Conservation (phyloP, 164 flowering plant species). For the Aristolochia contorta region DNA sequence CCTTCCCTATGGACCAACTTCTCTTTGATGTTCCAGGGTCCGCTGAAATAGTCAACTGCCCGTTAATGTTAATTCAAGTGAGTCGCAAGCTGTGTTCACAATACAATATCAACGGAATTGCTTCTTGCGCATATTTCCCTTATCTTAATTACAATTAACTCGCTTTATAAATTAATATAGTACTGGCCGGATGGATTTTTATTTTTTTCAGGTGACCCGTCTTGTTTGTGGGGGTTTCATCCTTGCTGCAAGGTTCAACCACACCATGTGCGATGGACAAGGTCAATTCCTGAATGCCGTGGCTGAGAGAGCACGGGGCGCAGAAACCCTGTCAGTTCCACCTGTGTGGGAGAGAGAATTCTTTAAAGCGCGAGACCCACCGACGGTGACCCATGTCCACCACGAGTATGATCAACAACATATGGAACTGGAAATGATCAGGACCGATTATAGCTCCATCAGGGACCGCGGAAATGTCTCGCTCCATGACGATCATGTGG, state of each 20-base stretch:
- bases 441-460: too few species aligned
- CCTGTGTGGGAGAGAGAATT: constrained; percentile 24
- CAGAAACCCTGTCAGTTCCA: constrained; percentile 14
- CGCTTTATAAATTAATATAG: too few species aligned
- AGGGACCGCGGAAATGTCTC: too few species aligned
- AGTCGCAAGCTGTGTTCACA: too few species aligned
- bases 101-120: too few species aligned
- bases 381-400: constrained; percentile 11
- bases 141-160: too few species aligned
- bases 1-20: constrained; percentile 27
- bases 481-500: not conserved
- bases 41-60: constrained; percentile 12
- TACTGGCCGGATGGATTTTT: too few species aligned
- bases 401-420: constrained; percentile 9
- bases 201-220: constrained; percentile 40
- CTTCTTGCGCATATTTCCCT: too few species aligned
- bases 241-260: constrained; percentile 24
- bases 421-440: too few species aligned
- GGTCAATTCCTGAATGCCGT: constrained; percentile 27
- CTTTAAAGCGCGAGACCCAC: constrained; percentile 17
- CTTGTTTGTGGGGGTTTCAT: constrained; percentile 33
- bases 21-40: constrained; percentile 31
- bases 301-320: constrained; percentile 21
- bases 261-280: constrained; percentile 23
- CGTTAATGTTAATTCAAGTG: constrained; percentile 14